These are phyloP conservation scores for Aspergillus olivimuriae DNA, from an alignment of 495 filamentous ascomycete genomes.

Conservation along the genomic window DNA sequence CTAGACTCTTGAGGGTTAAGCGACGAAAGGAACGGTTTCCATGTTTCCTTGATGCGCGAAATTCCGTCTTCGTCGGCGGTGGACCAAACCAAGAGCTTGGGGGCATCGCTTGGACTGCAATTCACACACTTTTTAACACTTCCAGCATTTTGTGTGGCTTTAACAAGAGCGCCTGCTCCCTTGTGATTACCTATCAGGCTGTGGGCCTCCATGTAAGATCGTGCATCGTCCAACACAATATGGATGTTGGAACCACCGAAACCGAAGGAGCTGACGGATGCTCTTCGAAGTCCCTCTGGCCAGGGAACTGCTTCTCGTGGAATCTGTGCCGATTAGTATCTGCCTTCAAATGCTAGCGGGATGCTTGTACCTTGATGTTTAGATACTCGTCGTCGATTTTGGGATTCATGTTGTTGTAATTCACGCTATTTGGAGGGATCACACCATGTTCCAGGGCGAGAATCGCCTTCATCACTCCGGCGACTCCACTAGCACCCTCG, in stretches of 20 bases:
- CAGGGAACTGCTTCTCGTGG: slow-evolving; percentile 5
- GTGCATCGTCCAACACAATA: slow-evolving; percentile 18
- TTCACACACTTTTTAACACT: too few relatives aligned
- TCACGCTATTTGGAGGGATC: neutral
- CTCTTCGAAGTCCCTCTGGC: slow-evolving; percentile 10
- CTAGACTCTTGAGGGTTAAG: too few relatives aligned
- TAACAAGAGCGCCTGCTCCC: too few relatives aligned
- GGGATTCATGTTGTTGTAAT: neutral
- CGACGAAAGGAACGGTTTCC: neutral
- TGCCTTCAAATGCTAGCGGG: too few relatives aligned
- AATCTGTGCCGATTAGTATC: neutral
- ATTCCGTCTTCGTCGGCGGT: neutral
- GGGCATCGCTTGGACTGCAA: too few relatives aligned
- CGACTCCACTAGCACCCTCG: neutral
- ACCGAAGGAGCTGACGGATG: slow-evolving; percentile 23
- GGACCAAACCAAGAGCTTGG: slow-evolving; percentile 1
- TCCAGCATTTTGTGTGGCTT: too few relatives aligned
- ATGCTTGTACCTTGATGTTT: neutral
- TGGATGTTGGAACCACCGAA: slow-evolving; percentile 29
- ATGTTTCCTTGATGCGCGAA: neutral
- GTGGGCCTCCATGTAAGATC: neutral
- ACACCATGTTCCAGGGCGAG: slow-evolving; percentile 23
- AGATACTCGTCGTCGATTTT: neutral
- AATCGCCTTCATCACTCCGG: slow-evolving; percentile 33
- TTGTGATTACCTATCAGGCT: too few relatives aligned